Base-by-base conservation (phyloP, 768 basidiomycete species). In the Rubroboletus satanas region DNA sequence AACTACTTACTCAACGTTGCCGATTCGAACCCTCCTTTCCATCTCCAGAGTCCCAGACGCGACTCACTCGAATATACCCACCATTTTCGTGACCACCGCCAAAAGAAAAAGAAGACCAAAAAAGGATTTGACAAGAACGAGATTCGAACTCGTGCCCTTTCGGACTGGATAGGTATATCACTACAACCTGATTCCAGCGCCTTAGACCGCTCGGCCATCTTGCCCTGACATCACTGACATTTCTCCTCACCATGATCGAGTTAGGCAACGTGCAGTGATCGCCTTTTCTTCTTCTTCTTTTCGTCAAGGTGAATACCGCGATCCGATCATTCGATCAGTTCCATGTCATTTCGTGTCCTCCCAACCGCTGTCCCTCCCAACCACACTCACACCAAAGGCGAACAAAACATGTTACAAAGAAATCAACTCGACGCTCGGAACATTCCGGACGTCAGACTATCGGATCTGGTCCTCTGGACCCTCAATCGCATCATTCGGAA, bases 141-240 rank as follows among this genome's bases (percentile, higher is more conserved):
- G 69, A 70, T 70, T 70, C 69, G 70, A 70, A 70, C 69, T 71
- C 69, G 69, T 60, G 69, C 69, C 69, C 69, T 65, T 71, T 67
- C 48, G 35, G 60, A 61, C 60, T 61, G 60, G 60, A 61, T 61
- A 43, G 61, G 59, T 46, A n/a, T 3, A 11, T 15, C 4, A 3
- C 2, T 26, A 5, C 5, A 21, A 56, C 77, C 76, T 79, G 74
- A 78, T 74, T 80, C 79, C 77, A 75, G 78, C 78, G 78, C 78
- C 78, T 80, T 79, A 74, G 78, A 80, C 79, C 78, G 76, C 79
- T 80, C 78, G 79, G 79, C 79, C 78, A 79, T 77, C 74, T 60
- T 70, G 70, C 67, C 67, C n/a, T 39, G 1, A 33, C 11, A 2
- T 6, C 0, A 5, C 18, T 5, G 26, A 26, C 5, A 5, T 26